Conservation (phyloP, 768 basidiomycete genomes). For the Scleroderma citrinum region DNA sequence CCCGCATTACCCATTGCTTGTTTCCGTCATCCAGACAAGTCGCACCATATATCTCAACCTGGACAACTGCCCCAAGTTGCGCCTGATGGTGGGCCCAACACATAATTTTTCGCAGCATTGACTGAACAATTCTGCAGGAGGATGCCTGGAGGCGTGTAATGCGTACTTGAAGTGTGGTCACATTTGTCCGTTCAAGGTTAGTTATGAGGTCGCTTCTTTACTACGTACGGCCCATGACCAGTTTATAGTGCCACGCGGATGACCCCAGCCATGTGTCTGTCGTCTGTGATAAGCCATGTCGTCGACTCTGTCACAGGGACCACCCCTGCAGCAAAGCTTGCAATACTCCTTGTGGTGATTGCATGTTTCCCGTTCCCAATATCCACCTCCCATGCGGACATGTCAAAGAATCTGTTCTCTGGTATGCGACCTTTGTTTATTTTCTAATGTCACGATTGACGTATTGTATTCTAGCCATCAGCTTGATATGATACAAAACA, state of each 20-base stretch:
- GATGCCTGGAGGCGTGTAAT: slow-evolving; percentile 55
- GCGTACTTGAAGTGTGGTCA: slow-evolving; percentile 55
- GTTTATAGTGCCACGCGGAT: slow-evolving; percentile 52
- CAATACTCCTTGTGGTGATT: slow-evolving; percentile 46
- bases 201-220: background rate
- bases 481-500: slow-evolving; percentile 38
- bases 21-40: slow-evolving; percentile 43
- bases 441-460: background rate
- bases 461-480: slow-evolving; percentile 33
- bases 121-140: slow-evolving; percentile 34
- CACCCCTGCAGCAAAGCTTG: slow-evolving; percentile 59
- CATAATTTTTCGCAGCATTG: background rate
- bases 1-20: slow-evolving; percentile 52
- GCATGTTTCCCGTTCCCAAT: slow-evolving; percentile 39
- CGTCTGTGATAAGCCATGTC: slow-evolving; percentile 44
- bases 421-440: slow-evolving; percentile 32
- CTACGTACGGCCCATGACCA: background rate
- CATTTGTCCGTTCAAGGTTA: slow-evolving; percentile 55
- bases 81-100: slow-evolving; percentile 44
- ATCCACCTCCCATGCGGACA: slow-evolving; percentile 59
- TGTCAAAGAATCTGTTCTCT: slow-evolving; percentile 35
- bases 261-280: slow-evolving; percentile 47
- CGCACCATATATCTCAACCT: slow-evolving; percentile 41
- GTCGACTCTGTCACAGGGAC: slow-evolving; percentile 43
- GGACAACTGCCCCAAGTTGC: slow-evolving; percentile 45